Percentiles rank a stretch among this genome's conserved stretches.
These are phyloP conservation scores for Petunia secreta DNA, from an alignment of 257 asterid species.

Conservation along the genomic window DNA sequence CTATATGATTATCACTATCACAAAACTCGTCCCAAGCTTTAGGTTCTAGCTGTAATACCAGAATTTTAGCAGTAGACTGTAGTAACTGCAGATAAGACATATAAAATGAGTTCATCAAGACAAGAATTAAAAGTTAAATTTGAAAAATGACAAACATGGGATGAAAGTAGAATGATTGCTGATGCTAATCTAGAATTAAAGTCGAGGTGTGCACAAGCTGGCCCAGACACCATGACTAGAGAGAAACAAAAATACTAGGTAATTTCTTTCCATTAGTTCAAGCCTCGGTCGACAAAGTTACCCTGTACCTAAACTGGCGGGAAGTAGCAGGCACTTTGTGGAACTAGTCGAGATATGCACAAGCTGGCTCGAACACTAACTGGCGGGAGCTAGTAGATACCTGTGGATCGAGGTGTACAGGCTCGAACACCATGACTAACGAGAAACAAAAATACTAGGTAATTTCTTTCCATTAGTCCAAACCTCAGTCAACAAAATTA, in stretches of 20 bases:
- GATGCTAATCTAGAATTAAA: background rate
- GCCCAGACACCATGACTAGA: background rate
- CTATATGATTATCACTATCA: conserved; percentile 69
- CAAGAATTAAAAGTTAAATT: background rate
- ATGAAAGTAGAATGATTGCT: background rate
- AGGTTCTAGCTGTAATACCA: conserved; percentile 78
- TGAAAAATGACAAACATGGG: background rate
- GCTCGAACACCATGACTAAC: too few relatives aligned
- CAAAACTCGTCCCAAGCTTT: conserved; percentile 64
- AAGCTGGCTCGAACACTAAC: too few relatives aligned
- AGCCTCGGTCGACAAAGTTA: too few relatives aligned
- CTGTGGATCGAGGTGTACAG: too few relatives aligned
- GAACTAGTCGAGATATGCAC: too few relatives aligned
- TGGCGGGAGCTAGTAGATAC: too few relatives aligned
- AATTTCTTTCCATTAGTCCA: too few relatives aligned
- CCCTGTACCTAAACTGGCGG: too few relatives aligned
- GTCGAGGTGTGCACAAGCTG: background rate
- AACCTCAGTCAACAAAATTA: too few relatives aligned
- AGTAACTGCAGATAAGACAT: conserved; percentile 48
- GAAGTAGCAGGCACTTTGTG: too few relatives aligned
- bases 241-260: background rate
- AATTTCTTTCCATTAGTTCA: too few relatives aligned
- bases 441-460: too few relatives aligned
- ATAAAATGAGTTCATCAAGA: conserved; percentile 34
- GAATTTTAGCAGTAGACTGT: conserved; percentile 56